Base-by-base conservation (phyloP, 108 stramenopile species). In the Pseudonitzschia multistriata region DNA sequence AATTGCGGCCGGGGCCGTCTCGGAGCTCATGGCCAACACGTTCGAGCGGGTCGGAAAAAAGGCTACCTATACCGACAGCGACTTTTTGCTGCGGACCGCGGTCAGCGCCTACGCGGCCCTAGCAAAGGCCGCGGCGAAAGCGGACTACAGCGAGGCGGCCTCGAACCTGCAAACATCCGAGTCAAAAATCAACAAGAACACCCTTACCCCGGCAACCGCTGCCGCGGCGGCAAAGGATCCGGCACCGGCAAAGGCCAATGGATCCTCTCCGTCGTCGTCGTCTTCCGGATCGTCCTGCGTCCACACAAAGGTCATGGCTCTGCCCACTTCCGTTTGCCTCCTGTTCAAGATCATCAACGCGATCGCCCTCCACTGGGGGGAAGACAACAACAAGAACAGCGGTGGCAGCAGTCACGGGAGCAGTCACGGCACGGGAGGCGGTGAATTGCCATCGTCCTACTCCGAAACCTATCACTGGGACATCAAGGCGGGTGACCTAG, bases 21-120 rank as follows among this genome's bases (percentile, higher is more conserved):
- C 77, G 22, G 77, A 78, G 36, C 62, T 78, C 10, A 78, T 78
- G 77, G 69, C 30, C 6, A 78, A 78, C 36, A 78, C 77, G 3
- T 78, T 78, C 54, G 77, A 78, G 61, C 65, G 70, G 25, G 67
- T 67, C 65, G 77, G 77, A 22, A 78, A 78, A 48, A 78, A 71
- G 60, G 60, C 61, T 27, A 49, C 45, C 0, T 78, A 78, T 30
- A 65, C 40, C 10, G 71, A 59, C 24, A 78, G 71, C 49, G 67
- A 54, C 19, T 78, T 78, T 59, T 39, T 31, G 3, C 61, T 78
- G 14, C 49, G 62, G 35, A 78, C 77, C 10, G 77, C 77, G 5
- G 65, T 66, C 28, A 72, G 21, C 2, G 77, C 77, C 7, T 78
- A 68, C 59, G 70, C 55, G 11, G 57, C 57, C 5, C 48, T 78